Conservation (phyloP, 169 alveolate genomes). For the Eimeria tenella region DNA sequence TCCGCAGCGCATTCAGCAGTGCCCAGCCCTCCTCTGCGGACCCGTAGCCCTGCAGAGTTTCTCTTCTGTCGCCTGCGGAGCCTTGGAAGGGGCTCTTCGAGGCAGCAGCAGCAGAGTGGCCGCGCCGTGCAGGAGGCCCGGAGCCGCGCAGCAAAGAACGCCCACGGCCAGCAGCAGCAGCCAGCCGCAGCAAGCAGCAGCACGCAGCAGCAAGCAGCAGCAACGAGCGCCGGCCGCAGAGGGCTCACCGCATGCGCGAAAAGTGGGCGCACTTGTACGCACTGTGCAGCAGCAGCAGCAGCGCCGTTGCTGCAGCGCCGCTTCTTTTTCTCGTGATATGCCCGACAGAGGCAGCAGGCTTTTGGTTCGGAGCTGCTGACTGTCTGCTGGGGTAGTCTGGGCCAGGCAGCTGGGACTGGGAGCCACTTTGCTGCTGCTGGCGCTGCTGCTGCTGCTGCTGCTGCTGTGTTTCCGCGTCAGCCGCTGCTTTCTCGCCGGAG, state of each 20-base stretch:
- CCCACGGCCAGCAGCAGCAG: no score
- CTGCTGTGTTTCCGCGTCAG: neutral
- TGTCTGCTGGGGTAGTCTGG: neutral
- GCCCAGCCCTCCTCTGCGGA: neutral
- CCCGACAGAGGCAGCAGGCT: no score
- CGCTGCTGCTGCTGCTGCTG: neutral
- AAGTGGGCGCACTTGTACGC: no score
- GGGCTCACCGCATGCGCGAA: no score
- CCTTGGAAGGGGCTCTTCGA: neutral
- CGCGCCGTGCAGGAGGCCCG: neutral
- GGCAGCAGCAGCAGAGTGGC: neutral
- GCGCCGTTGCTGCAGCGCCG: no score
- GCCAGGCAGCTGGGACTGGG: neutral
- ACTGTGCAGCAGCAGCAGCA: no score
- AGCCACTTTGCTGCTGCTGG: neutral
- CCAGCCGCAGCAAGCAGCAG: no score
- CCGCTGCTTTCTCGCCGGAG: neutral
- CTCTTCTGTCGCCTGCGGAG: neutral
- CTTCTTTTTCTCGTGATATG: no score
- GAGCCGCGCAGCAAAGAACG: neutral
- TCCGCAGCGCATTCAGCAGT: neutral
- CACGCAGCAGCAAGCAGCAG: no score
- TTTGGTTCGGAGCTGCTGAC: no score
- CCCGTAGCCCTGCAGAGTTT: neutral
- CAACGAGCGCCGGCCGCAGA: no score